Conservation (phyloP, 139 green algal genomes). For the Trebouxia sp. region DNA sequence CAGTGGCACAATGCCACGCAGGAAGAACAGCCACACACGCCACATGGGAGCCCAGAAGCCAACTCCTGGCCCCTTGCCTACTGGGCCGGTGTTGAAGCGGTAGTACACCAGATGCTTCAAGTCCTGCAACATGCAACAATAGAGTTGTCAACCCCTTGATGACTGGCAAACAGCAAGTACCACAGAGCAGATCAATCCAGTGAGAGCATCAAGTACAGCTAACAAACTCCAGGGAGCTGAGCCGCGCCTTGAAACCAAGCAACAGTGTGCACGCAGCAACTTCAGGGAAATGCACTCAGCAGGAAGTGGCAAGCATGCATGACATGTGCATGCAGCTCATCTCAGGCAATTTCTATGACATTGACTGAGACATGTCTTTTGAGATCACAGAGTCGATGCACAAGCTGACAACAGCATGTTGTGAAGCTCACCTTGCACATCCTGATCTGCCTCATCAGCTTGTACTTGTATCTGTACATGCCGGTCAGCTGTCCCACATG, state of each 20-base stretch:
- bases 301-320: neutral
- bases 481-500: conserved; percentile 99
- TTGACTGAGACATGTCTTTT: neutral
- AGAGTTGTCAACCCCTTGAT: neutral
- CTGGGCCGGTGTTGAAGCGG: conserved; percentile 97
- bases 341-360: neutral
- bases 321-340: neutral
- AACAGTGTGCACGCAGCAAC: neutral
- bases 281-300: neutral
- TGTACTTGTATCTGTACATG: conserved; percentile 99
- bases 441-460: conserved; percentile 98
- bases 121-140: conserved; percentile 52
- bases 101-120: conserved; percentile 99
- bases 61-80: conserved; percentile 98
- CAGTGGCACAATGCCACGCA: conserved; percentile 96
- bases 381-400: neutral
- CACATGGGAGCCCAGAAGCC: conserved; percentile 99
- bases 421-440: conserved; percentile 84
- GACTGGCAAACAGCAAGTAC: neutral
- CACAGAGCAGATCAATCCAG: too few species aligned
- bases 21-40: conserved; percentile 99
- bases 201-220: too few species aligned
- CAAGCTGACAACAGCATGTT: neutral
- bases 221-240: too few species aligned
- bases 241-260: neutral